Base-by-base conservation (phyloP, 257 asterid species). In the Plectranthus barbatus region DNA sequence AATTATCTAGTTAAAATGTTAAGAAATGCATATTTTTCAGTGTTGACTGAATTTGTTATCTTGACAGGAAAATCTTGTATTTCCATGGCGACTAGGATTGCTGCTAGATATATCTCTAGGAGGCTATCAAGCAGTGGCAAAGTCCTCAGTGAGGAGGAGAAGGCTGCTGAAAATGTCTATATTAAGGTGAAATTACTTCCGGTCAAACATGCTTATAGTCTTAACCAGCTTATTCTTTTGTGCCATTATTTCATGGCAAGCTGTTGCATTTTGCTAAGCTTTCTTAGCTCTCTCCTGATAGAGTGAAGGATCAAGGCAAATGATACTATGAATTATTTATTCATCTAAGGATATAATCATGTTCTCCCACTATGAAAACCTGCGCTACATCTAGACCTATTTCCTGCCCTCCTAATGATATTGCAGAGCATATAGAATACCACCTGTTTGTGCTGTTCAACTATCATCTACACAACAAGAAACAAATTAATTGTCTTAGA, bases 141-240 rank as follows among this genome's bases (percentile, higher is more conserved):
- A 73, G 40, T 92, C 57, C 81, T 89, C 58, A 60, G 91, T 33
- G 95, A 92, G 91, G 99, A 92, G 83, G 99, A 89, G 79, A 85
- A 81, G 84, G 99, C 99, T 79, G 99, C 99, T 49, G 99, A 92
- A 82, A 92, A 89, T 74, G 66, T 92, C 74, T 92, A 83, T 76
- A 89, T 92, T 65, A 89, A 89, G 97, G 97, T 92, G 44, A 72
- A 39, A 48, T 19, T 31, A 51, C 12, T 52, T 46, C 37, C 54
- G 45, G 26, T 56, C 33, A 18, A 19, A n/a, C 34, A 26, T 50
- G 23, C 36, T n/a, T 41, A 3, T 13, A 14, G 44, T 26, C 21
- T 45, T 23, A 4, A 12, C 48, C 54, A 44, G 33, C 51, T 51
- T 13, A 50, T 20, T 33, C 7, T 33, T 36, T 58, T 20, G 46